These are phyloP conservation scores for Closterium sp. DNA, from an alignment of 139 green algal genomes.

Conservation along the genomic window DNA sequence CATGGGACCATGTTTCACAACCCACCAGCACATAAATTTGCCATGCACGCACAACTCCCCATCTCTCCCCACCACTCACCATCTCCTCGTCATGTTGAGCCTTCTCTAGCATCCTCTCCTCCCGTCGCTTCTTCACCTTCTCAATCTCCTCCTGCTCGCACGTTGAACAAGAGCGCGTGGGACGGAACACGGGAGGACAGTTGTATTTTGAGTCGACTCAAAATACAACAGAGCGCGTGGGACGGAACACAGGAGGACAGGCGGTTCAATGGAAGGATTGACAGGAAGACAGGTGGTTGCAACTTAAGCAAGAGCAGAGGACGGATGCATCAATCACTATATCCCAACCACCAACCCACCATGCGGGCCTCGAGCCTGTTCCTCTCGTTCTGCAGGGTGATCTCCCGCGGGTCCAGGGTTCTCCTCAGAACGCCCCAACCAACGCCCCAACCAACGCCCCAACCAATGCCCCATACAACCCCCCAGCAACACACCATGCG, in stretches of 20 bases:
- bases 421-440: slow-evolving; percentile 56
- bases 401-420: slow-evolving; percentile 58
- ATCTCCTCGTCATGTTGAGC: slow-evolving; percentile 81
- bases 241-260: no score
- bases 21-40: neutral
- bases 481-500: slow-evolving; percentile 51
- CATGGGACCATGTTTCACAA: no score
- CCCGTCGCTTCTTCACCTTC: slow-evolving; percentile 83
- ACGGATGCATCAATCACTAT: no score
- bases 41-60: neutral
- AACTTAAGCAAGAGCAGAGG: no score
- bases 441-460: neutral
- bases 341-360: slow-evolving; percentile 35
- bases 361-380: slow-evolving; percentile 60
- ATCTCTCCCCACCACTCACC: slow-evolving; percentile 23
- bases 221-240: neutral
- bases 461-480: neutral
- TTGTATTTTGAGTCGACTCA: no score
- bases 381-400: slow-evolving; percentile 64
- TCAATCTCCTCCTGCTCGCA: slow-evolving; percentile 73
- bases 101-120: slow-evolving; percentile 78
- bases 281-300: no score
- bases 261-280: no score
- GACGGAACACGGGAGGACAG: no score
- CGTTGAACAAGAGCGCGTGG: neutral